Percentiles rank a stretch among this genome's conserved stretches.
phyloP scores from a whole-genome alignment of 1,284 basidiomycete species.

The Pseudozyma tsukubaensis region DNA sequence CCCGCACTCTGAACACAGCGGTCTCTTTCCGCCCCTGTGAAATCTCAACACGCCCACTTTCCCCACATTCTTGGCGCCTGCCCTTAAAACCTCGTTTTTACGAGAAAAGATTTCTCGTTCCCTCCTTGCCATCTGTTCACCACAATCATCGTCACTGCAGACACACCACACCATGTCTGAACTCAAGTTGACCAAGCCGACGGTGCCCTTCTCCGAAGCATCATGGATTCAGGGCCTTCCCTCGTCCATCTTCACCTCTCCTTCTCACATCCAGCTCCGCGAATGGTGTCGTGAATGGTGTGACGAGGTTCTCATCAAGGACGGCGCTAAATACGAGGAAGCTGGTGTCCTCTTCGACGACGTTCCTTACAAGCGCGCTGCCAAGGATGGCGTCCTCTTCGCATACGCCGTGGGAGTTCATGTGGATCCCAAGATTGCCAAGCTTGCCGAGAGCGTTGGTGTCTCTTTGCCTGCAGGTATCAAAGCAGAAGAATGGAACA shows the following conservation, averaged over 20 bases:
- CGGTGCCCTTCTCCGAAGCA: slow-evolving; percentile 52
- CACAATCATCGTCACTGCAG: neutral
- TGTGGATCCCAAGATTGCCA: slow-evolving; percentile 48
- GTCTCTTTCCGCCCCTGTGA: too few species aligned
- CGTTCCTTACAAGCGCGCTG: slow-evolving; percentile 47
- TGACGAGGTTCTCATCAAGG: slow-evolving; percentile 46
- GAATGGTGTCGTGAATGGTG: slow-evolving; percentile 49
- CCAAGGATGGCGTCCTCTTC: slow-evolving; percentile 57
- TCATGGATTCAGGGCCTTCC: slow-evolving; percentile 56
- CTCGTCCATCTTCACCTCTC: slow-evolving; percentile 46
- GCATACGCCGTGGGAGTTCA: slow-evolving; percentile 52
- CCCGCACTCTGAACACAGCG: too few species aligned
- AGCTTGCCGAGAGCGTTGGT: slow-evolving; percentile 37
- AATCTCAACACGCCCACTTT: too few species aligned
- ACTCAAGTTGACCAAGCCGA: slow-evolving; percentile 43
- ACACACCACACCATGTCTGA: slow-evolving; percentile 19
- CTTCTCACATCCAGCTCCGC: slow-evolving; percentile 43
- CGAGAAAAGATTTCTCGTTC: too few species aligned
- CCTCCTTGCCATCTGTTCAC: neutral
- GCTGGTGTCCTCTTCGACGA: slow-evolving; percentile 41
- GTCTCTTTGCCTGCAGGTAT: slow-evolving; percentile 52
- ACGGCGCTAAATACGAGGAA: slow-evolving; percentile 43
- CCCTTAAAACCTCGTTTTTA: too few species aligned
- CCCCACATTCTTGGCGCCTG: too few species aligned
- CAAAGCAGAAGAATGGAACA: slow-evolving; percentile 56